A percentile compares a stretch with the other conserved stretches of the same genome.
phyloP scores from a whole-genome alignment of 148 eudicot species.

The Rhododendron vialii region DNA sequence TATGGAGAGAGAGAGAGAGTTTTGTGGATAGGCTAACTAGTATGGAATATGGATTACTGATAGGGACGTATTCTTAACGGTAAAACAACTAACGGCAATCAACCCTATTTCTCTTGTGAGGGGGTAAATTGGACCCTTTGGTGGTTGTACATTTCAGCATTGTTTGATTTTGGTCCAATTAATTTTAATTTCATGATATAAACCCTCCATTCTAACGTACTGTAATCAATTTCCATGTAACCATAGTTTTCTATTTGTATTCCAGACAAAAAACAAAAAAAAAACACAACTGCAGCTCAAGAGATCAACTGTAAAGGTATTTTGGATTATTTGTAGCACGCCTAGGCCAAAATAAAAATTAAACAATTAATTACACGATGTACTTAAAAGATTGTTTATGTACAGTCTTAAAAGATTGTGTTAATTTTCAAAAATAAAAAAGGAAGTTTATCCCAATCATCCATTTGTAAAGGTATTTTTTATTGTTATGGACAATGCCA shows the following conservation, averaged over 20 bases:
- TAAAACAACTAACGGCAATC: neutral
- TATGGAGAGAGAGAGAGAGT: neutral
- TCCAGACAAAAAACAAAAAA: too few relatives aligned
- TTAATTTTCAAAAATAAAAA: too few relatives aligned
- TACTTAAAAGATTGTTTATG: too few relatives aligned
- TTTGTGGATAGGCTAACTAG: neutral
- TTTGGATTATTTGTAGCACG: too few relatives aligned
- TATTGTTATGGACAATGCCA: neutral
- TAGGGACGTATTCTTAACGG: constrained; percentile 6
- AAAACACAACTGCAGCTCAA: too few relatives aligned
- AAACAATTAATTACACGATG: too few relatives aligned
- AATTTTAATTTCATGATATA: neutral
- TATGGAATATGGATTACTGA: neutral
- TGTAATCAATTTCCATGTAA: neutral
- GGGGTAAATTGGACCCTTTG: neutral
- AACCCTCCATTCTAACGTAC: neutral
- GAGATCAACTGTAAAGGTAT: too few relatives aligned
- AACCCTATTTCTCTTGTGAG: neutral
- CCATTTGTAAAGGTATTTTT: too few relatives aligned
- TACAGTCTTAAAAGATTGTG: too few relatives aligned
- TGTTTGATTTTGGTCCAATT: neutral
- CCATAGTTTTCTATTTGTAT: neutral
- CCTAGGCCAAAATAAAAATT: too few relatives aligned
- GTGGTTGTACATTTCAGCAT: neutral
- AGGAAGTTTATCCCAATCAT: too few relatives aligned